Conservation (phyloP, 2,329 filamentous ascomycete species). For the Cladosporium austrohemisphaericum region DNA sequence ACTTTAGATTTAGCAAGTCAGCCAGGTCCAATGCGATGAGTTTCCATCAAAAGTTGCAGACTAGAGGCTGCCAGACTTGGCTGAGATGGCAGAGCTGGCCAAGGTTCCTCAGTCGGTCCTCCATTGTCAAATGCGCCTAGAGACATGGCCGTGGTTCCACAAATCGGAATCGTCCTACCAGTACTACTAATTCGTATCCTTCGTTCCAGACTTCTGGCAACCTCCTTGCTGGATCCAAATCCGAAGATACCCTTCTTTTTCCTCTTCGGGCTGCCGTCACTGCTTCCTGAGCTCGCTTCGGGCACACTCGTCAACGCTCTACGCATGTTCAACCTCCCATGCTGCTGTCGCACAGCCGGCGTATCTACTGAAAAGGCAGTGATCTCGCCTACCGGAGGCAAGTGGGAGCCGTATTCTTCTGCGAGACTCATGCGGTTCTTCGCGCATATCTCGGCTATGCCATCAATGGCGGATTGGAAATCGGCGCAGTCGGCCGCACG, state of each 20-base stretch:
- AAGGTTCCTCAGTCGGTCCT: too few relatives aligned
- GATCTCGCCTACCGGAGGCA: conserved; percentile 60
- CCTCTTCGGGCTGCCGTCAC: conserved; percentile 28
- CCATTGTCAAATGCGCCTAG: neutral
- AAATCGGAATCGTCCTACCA: conserved; percentile 27
- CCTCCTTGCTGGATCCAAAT: conserved; percentile 22
- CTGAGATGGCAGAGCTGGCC: too few relatives aligned
- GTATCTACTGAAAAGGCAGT: conserved; percentile 24
- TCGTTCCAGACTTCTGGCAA: conserved; percentile 18
- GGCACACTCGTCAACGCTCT: conserved; percentile 45
- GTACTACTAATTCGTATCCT: conserved; percentile 28
- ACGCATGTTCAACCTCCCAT: conserved; percentile 18
- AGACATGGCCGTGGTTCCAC: conserved; percentile 25
- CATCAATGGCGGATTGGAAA: conserved; percentile 55
- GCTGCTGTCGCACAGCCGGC: neutral
- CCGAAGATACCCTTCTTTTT: conserved; percentile 24
- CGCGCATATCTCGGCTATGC: conserved; percentile 61
- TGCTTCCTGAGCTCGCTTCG: conserved; percentile 46
- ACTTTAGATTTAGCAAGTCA: too few relatives aligned
- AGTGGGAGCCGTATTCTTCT: conserved; percentile 60
- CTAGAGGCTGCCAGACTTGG: too few relatives aligned
- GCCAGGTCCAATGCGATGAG: too few relatives aligned
- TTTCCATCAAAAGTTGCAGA: too few relatives aligned
- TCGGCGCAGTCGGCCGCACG: conserved; percentile 47
- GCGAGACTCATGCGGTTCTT: conserved; percentile 58